These are phyloP conservation scores for Fusarium fujikuroi DNA, from an alignment of 2,329 filamentous ascomycete species.

Conservation along the genomic window DNA sequence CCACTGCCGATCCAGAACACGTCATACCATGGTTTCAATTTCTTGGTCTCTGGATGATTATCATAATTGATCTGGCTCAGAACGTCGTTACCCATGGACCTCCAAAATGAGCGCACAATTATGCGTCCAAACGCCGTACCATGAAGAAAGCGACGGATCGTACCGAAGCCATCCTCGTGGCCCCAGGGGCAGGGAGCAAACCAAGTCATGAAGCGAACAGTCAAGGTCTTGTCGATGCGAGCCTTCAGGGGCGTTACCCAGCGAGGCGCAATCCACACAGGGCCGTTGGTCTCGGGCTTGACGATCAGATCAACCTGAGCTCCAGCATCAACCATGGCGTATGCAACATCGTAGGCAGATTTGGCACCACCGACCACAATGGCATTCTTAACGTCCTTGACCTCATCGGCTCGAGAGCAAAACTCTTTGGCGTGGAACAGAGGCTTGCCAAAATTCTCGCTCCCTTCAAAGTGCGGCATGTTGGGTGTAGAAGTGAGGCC, in stretches of 20 bases:
- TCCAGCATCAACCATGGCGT: constrained; percentile 55
- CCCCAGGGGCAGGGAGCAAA: constrained; percentile 2
- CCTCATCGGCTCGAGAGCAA: constrained; percentile 42
- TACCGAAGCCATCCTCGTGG: background rate
- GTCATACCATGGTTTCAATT: constrained; percentile 53
- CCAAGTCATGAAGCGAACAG: constrained; percentile 3
- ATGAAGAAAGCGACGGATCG: background rate
- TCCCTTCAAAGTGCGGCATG: constrained; percentile 52
- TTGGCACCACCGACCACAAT: constrained; percentile 67
- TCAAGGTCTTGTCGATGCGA: background rate
- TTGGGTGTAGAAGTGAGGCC: constrained; percentile 58
- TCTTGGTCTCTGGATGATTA: constrained; percentile 49
- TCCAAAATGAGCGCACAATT: constrained; percentile 55
- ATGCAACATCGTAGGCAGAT: constrained; percentile 66
- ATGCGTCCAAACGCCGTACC: background rate
- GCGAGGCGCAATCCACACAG: background rate
- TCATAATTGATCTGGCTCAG: constrained; percentile 58
- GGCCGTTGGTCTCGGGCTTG: background rate
- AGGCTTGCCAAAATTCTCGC: constrained; percentile 49
- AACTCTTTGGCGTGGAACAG: constrained; percentile 59
- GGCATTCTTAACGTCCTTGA: constrained; percentile 47
- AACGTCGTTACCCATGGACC: constrained; percentile 57
- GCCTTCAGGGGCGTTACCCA: constrained; percentile 1
- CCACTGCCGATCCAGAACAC: constrained; percentile 60
- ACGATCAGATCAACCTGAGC: constrained; percentile 35